Evolutionary conservation across 2,329 filamentous ascomycete genomes (phyloP).

Genomic region (Dactylellina drechsleri): DNA sequence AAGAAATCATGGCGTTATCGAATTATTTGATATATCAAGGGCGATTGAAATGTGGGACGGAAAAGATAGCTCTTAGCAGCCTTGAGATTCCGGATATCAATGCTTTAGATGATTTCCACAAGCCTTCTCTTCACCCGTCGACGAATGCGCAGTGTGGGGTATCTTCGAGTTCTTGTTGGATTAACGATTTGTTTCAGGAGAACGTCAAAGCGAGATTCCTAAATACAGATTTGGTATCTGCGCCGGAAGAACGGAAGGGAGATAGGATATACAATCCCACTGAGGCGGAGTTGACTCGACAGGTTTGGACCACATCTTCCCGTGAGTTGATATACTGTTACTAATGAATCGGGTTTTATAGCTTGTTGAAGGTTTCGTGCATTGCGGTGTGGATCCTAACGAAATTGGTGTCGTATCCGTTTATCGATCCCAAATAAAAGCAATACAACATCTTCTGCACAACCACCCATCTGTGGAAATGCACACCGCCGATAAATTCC

Average conservation of each 20-base stretch:
- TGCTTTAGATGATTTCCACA: constrained; percentile 64
- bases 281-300: constrained; percentile 70
- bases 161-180: constrained; percentile 56
- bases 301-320: constrained; percentile 33
- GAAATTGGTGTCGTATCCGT: constrained; percentile 96
- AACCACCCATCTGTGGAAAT: constrained; percentile 78
- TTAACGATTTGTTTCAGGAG: constrained; percentile 57
- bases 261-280: constrained; percentile 86
- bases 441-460: constrained; percentile 77
- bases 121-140: constrained; percentile 6
- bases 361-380: constrained; percentile 80
- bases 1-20: constrained; percentile 93
- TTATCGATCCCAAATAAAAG: constrained; percentile 85
- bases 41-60: constrained; percentile 85
- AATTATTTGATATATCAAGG: constrained; percentile 95
- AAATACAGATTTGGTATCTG: constrained; percentile 82
- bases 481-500: constrained; percentile 96
- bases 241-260: constrained; percentile 78
- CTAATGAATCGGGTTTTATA: constrained; percentile 65
- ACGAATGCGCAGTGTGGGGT: constrained; percentile 23
- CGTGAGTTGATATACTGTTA: not conserved
- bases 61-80: constrained; percentile 75
- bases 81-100: constrained; percentile 75
- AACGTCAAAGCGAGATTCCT: constrained; percentile 78
- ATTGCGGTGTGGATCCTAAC: constrained; percentile 75